A percentile compares a stretch with the other conserved stretches of the same genome.
phyloP scores from a whole-genome alignment of 1,284 basidiomycete genomes.

The Apiotrichum porosum region DNA sequence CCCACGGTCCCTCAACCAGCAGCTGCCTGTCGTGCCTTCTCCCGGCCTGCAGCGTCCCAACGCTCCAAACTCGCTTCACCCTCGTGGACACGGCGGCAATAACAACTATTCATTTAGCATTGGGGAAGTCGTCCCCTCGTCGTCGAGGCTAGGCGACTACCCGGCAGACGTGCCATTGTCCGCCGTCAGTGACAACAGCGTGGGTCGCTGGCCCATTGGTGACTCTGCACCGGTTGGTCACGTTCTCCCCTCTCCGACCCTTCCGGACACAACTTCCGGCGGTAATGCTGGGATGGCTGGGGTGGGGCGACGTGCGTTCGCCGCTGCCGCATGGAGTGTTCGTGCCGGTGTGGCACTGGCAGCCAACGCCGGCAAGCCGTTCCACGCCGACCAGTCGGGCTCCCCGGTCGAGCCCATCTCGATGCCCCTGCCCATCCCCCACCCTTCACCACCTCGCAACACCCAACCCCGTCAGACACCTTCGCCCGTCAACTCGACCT shows the following conservation, averaged over 20 bases:
- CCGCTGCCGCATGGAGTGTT: constrained; percentile 60
- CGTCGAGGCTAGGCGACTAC: constrained; percentile 4
- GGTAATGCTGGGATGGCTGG: constrained; percentile 85
- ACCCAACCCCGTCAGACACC: neutral
- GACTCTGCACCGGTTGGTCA: constrained; percentile 20
- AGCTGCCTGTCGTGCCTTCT: constrained; percentile 1
- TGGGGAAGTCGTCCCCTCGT: neutral
- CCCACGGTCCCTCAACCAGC: constrained; percentile 3
- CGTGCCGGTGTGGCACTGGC: constrained; percentile 37
- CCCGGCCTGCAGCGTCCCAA: neutral
- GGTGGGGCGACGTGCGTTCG: constrained; percentile 76
- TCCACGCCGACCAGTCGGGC: neutral
- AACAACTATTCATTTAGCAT: neutral
- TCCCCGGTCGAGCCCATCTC: neutral
- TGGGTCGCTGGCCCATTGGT: constrained; percentile 12
- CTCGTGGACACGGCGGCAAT: neutral
- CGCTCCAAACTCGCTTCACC: neutral
- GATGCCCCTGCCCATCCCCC: constrained; percentile 2
- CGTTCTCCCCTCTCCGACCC: constrained; percentile 10
- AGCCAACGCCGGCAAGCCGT: neutral
- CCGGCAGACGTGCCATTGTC: constrained; percentile 13
- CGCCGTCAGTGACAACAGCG: constrained; percentile 6
- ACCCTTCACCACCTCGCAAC: neutral
- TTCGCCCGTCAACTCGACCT: neutral
- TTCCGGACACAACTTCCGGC: constrained; percentile 62